These are phyloP conservation scores for Amphichorda felina DNA, from an alignment of 2,329 filamentous ascomycete species.

Conservation along the genomic window DNA sequence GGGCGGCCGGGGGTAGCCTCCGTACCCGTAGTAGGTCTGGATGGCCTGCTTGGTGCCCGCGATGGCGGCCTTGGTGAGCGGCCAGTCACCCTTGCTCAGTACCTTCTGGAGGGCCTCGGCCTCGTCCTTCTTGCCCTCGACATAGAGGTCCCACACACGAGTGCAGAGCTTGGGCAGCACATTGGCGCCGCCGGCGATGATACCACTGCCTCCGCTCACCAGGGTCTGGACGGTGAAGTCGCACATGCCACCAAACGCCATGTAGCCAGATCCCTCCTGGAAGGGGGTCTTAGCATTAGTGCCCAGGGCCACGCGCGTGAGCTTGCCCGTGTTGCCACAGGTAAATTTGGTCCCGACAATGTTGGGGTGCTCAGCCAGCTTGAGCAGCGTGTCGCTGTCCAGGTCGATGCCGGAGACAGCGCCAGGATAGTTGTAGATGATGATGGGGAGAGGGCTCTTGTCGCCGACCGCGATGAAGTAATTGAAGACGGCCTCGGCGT, in stretches of 20 bases:
- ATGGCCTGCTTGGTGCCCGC: conserved; percentile 79
- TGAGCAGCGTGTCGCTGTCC: conserved; percentile 78
- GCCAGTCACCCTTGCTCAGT: conserved; percentile 73
- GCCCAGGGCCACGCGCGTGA: conserved; percentile 67
- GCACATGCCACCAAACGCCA: conserved; percentile 75
- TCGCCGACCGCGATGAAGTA: conserved; percentile 70
- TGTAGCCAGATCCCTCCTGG: conserved; percentile 52
- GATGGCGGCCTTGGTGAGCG: conserved; percentile 69
- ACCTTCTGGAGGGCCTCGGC: conserved; percentile 64
- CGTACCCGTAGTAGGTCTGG: conserved; percentile 72
- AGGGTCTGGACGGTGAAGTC: conserved; percentile 81
- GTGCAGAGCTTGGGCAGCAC: conserved; percentile 75
- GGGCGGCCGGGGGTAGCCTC: conserved; percentile 62
- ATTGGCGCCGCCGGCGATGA: conserved; percentile 79
- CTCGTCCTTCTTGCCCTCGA: conserved; percentile 61
- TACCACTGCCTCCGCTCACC: conserved; percentile 66
- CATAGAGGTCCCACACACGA: conserved; percentile 66
- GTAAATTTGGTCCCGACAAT: conserved; percentile 88
- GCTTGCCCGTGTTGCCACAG: conserved; percentile 80
- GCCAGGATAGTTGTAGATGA: conserved; percentile 86
- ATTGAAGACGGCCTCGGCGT: conserved; percentile 59
- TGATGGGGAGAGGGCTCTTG: conserved; percentile 60
- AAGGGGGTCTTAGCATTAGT: conserved; percentile 58
- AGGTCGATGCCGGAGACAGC: conserved; percentile 81
- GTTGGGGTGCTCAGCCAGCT: conserved; percentile 68